Percentiles rank a stretch among this genome's conserved stretches.
These are phyloP conservation scores for Buxus sempervirens DNA, from an alignment of 164 flowering plant species.

Conservation along the genomic window DNA sequence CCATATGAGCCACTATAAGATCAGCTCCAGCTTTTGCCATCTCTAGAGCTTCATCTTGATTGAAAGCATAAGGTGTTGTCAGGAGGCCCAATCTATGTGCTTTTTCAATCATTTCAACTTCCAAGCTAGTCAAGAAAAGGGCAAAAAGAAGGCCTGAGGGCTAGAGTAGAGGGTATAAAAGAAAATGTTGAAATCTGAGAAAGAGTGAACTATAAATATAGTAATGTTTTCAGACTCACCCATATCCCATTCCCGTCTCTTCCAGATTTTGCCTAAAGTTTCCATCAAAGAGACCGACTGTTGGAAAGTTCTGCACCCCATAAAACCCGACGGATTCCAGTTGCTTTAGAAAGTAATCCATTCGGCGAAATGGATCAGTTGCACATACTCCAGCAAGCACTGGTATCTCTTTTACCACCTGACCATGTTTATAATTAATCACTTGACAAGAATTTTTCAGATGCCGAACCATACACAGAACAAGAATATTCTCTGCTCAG, in stretches of 20 bases:
- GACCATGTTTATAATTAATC: slow-evolving; percentile 10
- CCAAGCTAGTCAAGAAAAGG: slow-evolving; percentile 50
- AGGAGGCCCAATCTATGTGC: slow-evolving; percentile 85
- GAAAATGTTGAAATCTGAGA: not conserved
- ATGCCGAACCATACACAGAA: not conserved
- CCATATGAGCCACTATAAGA: slow-evolving; percentile 96
- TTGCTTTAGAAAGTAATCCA: slow-evolving; percentile 81
- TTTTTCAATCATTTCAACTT: slow-evolving; percentile 84
- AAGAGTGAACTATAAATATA: not conserved
- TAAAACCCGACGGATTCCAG: slow-evolving; percentile 76
- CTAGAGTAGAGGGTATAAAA: not conserved
- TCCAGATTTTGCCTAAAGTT: slow-evolving; percentile 94
- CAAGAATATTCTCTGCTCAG: not conserved
- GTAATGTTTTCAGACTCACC: slow-evolving; percentile 34
- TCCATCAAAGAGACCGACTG: slow-evolving; percentile 95
- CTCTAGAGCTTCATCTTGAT: slow-evolving; percentile 63
- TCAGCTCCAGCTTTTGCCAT: slow-evolving; percentile 99
- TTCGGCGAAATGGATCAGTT: slow-evolving; percentile 91
- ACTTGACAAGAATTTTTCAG: not conserved
- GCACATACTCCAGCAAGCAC: slow-evolving; percentile 98
- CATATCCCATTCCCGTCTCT: slow-evolving; percentile 98
- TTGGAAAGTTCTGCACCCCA: slow-evolving; percentile 97
- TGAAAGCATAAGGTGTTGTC: slow-evolving; percentile 96
- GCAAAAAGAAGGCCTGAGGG: not conserved
- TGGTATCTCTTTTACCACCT: slow-evolving; percentile 87